Conservation (phyloP, 2,329 filamentous ascomycete genomes). For the Cladosporium colombiae region DNA sequence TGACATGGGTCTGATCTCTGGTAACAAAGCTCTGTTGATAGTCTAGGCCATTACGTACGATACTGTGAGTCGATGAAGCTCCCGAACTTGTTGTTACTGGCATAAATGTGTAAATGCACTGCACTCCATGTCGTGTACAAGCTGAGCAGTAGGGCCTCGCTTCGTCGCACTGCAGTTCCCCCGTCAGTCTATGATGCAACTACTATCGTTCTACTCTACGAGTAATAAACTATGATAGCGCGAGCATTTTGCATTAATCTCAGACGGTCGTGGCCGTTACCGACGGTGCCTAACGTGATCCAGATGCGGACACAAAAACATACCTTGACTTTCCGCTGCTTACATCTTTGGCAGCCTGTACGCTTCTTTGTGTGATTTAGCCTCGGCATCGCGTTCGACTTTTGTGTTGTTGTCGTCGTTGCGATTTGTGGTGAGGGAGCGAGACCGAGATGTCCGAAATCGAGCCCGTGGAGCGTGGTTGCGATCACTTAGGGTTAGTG, state of each 20-base stretch:
- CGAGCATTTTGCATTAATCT: not conserved
- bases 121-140: conserved; percentile 29
- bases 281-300: not conserved
- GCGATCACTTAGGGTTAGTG: not conserved
- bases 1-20: not conserved
- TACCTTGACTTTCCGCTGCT: conserved; percentile 30
- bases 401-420: not conserved
- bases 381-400: conserved; percentile 24
- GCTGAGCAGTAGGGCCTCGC: conserved; percentile 27
- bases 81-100: not conserved
- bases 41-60: too few relatives aligned
- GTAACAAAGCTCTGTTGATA: not conserved
- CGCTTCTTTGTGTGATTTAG: conserved; percentile 29
- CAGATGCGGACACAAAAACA: not conserved
- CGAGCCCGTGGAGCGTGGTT: not conserved
- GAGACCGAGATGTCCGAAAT: not conserved
- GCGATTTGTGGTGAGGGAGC: not conserved
- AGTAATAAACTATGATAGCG: not conserved
- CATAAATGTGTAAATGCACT: conserved; percentile 26
- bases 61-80: not conserved
- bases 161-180: conserved; percentile 28
- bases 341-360: conserved; percentile 30
- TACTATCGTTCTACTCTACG: not conserved
- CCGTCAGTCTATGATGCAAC: not conserved
- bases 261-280: not conserved